A percentile compares a stretch with the other conserved stretches of the same genome.
These are phyloP conservation scores for Punica granatum DNA, from an alignment of 345 rosid genomes.

Conservation along the genomic window DNA sequence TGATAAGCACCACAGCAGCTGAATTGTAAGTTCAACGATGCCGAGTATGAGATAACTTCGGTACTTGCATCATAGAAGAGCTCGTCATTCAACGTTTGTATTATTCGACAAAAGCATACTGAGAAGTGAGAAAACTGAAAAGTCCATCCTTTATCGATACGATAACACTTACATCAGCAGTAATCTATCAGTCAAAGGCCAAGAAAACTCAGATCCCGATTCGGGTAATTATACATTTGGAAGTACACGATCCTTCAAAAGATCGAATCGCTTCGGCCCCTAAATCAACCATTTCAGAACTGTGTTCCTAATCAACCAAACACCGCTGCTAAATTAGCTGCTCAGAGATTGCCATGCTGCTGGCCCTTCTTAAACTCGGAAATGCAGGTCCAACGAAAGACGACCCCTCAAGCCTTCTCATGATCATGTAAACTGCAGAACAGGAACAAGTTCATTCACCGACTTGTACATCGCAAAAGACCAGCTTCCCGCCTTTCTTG, in stretches of 20 bases:
- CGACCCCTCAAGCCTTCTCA: neutral
- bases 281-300: neutral
- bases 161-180: neutral
- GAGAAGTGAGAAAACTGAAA: no score
- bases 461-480: slow-evolving; percentile 12
- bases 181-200: neutral
- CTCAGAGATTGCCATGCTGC: neutral
- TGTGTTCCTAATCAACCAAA: neutral
- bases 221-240: no score
- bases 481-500: slow-evolving; percentile 16
- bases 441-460: neutral
- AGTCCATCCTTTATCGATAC: neutral
- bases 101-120: neutral
- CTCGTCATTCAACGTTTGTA: no score
- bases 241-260: no score
- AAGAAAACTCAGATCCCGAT: neutral
- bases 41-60: no score
- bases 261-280: neutral
- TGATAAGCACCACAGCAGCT: no score
- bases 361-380: neutral
- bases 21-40: no score
- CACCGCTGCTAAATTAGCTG: neutral
- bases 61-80: no score
- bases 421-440: neutral
- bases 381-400: no score